A percentile compares a stretch with the other conserved stretches of the same genome.
These are phyloP conservation scores for Alternaria sp. DNA, from an alignment of 2,329 filamentous ascomycete species.

Conservation along the genomic window DNA sequence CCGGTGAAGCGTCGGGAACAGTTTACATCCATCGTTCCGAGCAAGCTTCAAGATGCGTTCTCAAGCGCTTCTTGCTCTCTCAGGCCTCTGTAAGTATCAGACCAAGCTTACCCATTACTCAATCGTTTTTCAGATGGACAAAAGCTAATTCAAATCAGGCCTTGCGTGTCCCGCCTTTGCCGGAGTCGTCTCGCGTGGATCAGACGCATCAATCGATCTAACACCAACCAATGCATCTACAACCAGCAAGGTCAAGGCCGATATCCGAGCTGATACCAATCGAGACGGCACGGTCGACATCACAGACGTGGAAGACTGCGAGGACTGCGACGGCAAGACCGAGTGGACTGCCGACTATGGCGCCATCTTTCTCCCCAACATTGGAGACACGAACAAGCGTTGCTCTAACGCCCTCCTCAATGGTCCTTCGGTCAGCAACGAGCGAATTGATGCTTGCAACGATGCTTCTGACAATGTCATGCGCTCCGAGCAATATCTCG, in stretches of 20 bases:
- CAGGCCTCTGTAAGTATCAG: neutral
- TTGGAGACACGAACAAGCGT: constrained; percentile 42
- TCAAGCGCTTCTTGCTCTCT: neutral
- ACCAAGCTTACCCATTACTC: neutral
- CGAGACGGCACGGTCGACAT: constrained; percentile 46
- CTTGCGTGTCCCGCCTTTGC: neutral
- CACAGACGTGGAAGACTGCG: neutral
- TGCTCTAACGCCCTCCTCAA: constrained; percentile 27
- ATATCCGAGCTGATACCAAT: constrained; percentile 49
- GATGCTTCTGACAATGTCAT: constrained; percentile 48
- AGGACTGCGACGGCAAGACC: constrained; percentile 30
- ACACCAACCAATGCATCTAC: neutral
- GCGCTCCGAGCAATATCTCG: constrained; percentile 39
- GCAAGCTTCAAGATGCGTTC: neutral
- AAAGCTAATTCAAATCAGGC: neutral
- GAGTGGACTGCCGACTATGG: constrained; percentile 31
- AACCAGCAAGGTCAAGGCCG: constrained; percentile 2
- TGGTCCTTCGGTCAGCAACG: constrained; percentile 16
- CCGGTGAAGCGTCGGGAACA: neutral
- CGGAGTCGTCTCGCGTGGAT: neutral
- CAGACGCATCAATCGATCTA: neutral
- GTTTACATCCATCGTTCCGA: neutral
- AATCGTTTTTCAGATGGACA: neutral
- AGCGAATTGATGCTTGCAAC: constrained; percentile 43
- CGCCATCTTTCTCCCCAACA: constrained; percentile 50